Evolutionary conservation across 768 basidiomycete genomes (phyloP).

Genomic region (Suillus luteus): DNA sequence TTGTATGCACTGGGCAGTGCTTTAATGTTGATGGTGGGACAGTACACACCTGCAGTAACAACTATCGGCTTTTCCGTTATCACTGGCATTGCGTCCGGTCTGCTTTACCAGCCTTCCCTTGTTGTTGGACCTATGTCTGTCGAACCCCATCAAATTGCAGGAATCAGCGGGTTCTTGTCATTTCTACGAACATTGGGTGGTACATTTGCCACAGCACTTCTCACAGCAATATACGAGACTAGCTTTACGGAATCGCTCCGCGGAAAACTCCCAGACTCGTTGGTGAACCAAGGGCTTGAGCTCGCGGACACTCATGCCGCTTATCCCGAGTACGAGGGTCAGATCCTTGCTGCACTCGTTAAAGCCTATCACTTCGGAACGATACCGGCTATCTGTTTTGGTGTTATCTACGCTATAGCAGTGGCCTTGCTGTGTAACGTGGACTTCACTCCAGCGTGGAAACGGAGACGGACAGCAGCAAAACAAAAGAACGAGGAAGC

Average conservation of each 20-base stretch:
- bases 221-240: constrained; percentile 36
- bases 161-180: constrained; percentile 38
- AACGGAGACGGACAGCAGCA: constrained; percentile 32
- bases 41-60: constrained; percentile 28
- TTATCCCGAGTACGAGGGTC: constrained; percentile 36
- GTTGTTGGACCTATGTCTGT: constrained; percentile 39
- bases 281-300: constrained; percentile 33
- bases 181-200: constrained; percentile 37
- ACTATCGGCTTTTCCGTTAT: constrained; percentile 35
- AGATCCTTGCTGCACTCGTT: constrained; percentile 35
- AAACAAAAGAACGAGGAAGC: constrained; percentile 24
- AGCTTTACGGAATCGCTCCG: constrained; percentile 32
- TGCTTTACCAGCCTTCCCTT: constrained; percentile 38
- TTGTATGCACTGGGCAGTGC: constrained; percentile 36
- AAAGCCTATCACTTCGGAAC: constrained; percentile 37
- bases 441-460: constrained; percentile 36
- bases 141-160: constrained; percentile 34
- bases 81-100: constrained; percentile 34
- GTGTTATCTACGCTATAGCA: constrained; percentile 32
- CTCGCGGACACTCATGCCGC: constrained; percentile 31
- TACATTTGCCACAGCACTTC: constrained; percentile 38
- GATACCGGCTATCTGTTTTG: constrained; percentile 36
- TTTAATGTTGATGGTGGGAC: constrained; percentile 36
- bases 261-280: constrained; percentile 29
- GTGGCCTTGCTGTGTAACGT: constrained; percentile 35